Conservation (phyloP, 2,329 filamentous ascomycete species). For the Epichloe festucae region DNA sequence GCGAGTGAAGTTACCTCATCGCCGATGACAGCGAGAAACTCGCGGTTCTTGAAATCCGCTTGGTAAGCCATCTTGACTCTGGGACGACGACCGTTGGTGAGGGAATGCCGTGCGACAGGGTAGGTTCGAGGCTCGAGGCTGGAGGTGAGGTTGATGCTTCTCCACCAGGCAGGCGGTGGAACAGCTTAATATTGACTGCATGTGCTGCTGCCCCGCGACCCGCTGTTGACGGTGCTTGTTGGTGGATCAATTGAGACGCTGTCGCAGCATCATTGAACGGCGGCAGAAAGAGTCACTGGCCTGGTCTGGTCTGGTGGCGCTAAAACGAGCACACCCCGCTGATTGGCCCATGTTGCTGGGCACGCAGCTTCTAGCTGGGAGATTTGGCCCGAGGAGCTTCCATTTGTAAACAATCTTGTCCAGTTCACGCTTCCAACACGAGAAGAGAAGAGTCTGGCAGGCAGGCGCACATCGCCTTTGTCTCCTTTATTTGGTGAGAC, state of each 20-base stretch:
- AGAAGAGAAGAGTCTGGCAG: neutral
- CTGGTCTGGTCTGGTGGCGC: neutral
- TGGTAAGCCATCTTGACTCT: conserved; percentile 32
- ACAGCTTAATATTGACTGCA: neutral
- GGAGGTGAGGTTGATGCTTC: neutral
- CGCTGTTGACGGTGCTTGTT: neutral
- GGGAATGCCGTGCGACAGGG: conserved; percentile 1
- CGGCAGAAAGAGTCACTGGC: neutral
- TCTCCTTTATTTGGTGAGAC: neutral
- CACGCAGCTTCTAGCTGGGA: neutral
- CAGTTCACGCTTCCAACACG: neutral
- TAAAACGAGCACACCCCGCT: neutral
- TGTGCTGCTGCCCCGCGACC: neutral
- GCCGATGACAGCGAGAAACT: conserved; percentile 95
- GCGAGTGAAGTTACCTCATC: conserved; percentile 58
- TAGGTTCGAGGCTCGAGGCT: neutral
- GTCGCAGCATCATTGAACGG: neutral
- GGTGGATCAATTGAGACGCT: neutral
- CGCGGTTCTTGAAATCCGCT: conserved; percentile 64
- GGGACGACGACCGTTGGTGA: neutral
- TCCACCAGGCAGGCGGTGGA: conserved; percentile 4
- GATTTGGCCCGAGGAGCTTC: neutral
- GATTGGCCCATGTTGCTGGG: neutral
- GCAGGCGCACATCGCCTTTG: conserved; percentile 1
- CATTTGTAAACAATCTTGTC: conserved; percentile 13